These are phyloP conservation scores for Stachybotrys echinatus DNA, from an alignment of 2,329 filamentous ascomycete genomes.

Conservation along the genomic window DNA sequence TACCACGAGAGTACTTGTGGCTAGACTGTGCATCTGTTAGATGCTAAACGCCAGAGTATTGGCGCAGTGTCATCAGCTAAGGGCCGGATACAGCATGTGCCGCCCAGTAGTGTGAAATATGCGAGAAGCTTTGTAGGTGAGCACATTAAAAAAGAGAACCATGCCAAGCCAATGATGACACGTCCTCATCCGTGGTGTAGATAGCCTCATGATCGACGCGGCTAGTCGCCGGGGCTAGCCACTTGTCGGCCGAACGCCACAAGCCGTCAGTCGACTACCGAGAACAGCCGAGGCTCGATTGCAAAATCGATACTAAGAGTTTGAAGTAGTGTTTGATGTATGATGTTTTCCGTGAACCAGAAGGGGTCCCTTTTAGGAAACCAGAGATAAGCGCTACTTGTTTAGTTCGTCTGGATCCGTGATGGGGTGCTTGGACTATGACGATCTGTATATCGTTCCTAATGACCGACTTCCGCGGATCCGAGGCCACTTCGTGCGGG, in stretches of 20 bases:
- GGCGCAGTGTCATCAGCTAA: too few relatives aligned
- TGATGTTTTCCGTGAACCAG: background rate
- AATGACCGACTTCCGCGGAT: background rate
- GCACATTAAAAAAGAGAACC: too few relatives aligned
- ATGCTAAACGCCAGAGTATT: too few relatives aligned
- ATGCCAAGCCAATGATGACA: background rate
- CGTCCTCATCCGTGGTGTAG: background rate
- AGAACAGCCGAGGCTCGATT: background rate
- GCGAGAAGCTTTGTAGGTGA: too few relatives aligned
- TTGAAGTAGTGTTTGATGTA: too few relatives aligned
- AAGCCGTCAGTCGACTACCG: background rate
- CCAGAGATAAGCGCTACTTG: background rate
- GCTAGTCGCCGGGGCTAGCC: background rate
- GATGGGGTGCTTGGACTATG: too few relatives aligned
- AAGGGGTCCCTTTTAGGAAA: background rate
- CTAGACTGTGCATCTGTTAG: too few relatives aligned
- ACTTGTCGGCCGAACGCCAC: background rate
- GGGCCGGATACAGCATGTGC: too few relatives aligned
- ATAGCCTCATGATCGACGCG: background rate
- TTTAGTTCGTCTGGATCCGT: background rate
- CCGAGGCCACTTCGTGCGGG: background rate
- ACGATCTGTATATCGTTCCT: background rate
- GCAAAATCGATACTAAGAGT: background rate
- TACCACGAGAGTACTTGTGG: too few relatives aligned
- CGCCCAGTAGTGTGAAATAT: too few relatives aligned